Conservation (phyloP, 1,139 yeast genomes). For the Geotrichum bryndzae region DNA sequence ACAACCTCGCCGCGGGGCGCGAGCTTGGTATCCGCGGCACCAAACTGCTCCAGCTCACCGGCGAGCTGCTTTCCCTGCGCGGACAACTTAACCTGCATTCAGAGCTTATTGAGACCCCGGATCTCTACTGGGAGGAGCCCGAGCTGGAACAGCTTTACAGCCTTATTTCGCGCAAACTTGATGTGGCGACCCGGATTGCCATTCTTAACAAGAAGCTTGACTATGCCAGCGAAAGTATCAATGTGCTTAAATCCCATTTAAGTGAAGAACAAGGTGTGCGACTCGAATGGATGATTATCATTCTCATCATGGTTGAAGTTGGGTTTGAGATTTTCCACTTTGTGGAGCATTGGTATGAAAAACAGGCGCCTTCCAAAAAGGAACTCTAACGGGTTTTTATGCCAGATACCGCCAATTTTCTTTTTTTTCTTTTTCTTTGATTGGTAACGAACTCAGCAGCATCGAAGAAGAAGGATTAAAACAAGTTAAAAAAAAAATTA, state of each 20-base stretch:
- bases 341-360: slow-evolving; percentile 38
- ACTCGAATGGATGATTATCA: slow-evolving; percentile 82
- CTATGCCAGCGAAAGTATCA: slow-evolving; percentile 83
- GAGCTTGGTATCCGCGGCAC: slow-evolving; percentile 50
- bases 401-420: too few relatives aligned
- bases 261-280: slow-evolving; percentile 72
- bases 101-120: slow-evolving; percentile 90
- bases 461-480: too few relatives aligned
- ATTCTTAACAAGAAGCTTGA: slow-evolving; percentile 80
- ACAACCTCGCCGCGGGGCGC: slow-evolving; percentile 56
- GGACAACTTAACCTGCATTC: slow-evolving; percentile 80
- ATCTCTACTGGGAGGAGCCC: slow-evolving; percentile 89
- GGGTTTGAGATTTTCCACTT: slow-evolving; percentile 68
- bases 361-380: neutral
- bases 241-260: slow-evolving; percentile 66
- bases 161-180: slow-evolving; percentile 62
- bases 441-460: too few relatives aligned
- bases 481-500: neutral
- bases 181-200: slow-evolving; percentile 67
- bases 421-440: too few relatives aligned
- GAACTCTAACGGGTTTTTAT: neutral
- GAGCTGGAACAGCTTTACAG: slow-evolving; percentile 69
- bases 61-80: slow-evolving; percentile 63
- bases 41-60: slow-evolving; percentile 65
- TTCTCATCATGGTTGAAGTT: slow-evolving; percentile 77